These are phyloP conservation scores for Termitomyces sp. DNA, from an alignment of 768 basidiomycete species.

Conservation along the genomic window DNA sequence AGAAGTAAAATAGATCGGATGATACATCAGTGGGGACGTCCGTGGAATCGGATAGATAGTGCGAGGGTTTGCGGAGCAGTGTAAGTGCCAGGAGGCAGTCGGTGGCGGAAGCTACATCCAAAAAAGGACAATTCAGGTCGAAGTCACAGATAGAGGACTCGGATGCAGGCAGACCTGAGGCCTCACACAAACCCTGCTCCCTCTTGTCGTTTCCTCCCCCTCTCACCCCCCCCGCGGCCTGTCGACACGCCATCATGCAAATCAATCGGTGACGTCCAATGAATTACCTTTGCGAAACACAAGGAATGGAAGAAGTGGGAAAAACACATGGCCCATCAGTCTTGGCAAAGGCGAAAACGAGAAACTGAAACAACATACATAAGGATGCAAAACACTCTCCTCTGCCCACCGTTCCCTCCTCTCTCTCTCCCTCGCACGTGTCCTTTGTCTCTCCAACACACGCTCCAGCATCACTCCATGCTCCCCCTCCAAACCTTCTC, in stretches of 20 bases:
- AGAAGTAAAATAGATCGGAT: neutral
- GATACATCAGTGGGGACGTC: neutral
- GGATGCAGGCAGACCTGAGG: too few relatives aligned
- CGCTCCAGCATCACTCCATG: neutral
- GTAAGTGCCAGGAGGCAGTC: neutral
- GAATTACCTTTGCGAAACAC: slow-evolving; percentile 25
- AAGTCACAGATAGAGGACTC: too few relatives aligned
- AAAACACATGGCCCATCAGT: neutral
- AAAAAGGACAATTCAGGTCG: too few relatives aligned
- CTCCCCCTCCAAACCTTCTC: neutral
- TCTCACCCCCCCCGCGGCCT: neutral
- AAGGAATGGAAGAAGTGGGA: neutral
- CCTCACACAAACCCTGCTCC: neutral
- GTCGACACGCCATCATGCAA: slow-evolving; percentile 13
- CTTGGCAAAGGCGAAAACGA: neutral
- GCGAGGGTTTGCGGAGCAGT: neutral
- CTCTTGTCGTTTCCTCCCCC: neutral
- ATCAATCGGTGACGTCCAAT: slow-evolving; percentile 42
- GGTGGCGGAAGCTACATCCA: too few relatives aligned
- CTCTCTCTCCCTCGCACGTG: neutral
- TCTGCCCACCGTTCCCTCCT: slow-evolving; percentile 3
- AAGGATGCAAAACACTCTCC: slow-evolving; percentile 10
- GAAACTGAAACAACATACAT: slow-evolving; percentile 8
- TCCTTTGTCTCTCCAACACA: neutral
- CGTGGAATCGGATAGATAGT: neutral